Base-by-base conservation (phyloP, 768 basidiomycete genomes). In the Tremella yokohamensis region DNA sequence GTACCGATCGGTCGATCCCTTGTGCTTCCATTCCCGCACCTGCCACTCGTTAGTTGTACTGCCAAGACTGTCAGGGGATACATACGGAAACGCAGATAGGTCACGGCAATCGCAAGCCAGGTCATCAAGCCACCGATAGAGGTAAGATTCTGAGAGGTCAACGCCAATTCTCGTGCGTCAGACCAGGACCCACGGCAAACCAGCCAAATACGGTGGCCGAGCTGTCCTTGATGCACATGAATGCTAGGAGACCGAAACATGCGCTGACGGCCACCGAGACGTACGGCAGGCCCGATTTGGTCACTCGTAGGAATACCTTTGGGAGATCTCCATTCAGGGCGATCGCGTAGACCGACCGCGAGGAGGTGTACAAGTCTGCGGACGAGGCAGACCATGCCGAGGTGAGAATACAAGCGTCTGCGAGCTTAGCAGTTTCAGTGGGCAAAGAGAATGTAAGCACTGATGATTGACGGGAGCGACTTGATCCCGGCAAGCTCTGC, bases 351-450 rank as follows among this genome's bases (percentile, higher is more conserved):
- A 97, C 81, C 16, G 79, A 78, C 25, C 79, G 75, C 3, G 90
- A 92, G 47, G 87, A 86, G 3, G 90, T 93, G 78, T 90, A 96
- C 47, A 96, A 75, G 73, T 94, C 90, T 73, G 87, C 88, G 20
- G 86, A 86, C 3, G 88, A 89, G 37, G 92, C 92, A 22, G 91
- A 94, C 87, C 89, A 92, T 4, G 92, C 91, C 2, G 90, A 89
- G 40, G 87, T 89, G 62, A 97, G 78, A 13, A 94, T 80, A 73
- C 75, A 72, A 83, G 69, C 49, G 65, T 67, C n/a, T n/a, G n/a
- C n/a, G n/a, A n/a, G n/a, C n/a, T n/a, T n/a, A n/a, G n/a, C n/a
- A n/a, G n/a, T n/a, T n/a, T n/a, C n/a, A n/a, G n/a, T n/a, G n/a
- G n/a, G n/a, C n/a, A n/a, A n/a, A n/a, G n/a, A n/a, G n/a, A n/a